These are phyloP conservation scores for Ulmus americana DNA, from an alignment of 331 rosid genomes.

Conservation along the genomic window DNA sequence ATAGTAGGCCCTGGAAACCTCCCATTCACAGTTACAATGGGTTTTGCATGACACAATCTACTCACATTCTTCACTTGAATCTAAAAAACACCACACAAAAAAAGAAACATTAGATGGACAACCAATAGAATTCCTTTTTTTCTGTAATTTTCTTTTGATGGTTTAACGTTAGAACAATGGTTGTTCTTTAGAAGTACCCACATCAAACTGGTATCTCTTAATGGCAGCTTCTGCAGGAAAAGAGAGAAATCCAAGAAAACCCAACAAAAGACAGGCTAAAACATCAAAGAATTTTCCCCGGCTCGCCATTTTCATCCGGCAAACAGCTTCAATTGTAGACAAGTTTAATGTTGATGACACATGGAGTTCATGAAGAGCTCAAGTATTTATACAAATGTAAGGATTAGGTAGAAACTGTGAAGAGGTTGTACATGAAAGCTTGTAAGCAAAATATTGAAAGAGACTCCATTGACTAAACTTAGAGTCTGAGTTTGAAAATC, in stretches of 20 bases:
- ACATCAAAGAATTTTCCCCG: neutral
- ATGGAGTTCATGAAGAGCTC: constrained; percentile 14
- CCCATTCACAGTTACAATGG: constrained; percentile 34
- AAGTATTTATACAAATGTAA: constrained; percentile 33
- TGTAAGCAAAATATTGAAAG: constrained; percentile 44
- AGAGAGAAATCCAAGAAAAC: constrained; percentile 3
- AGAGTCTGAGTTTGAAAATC: constrained; percentile 46
- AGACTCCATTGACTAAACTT: constrained; percentile 31
- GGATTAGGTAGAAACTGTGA: constrained; percentile 29
- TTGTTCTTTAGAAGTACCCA: neutral
- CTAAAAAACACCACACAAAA: constrained; percentile 5
- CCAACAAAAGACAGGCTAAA: neutral
- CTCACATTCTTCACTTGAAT: constrained; percentile 31
- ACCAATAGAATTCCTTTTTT: neutral
- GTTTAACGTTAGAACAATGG: neutral
- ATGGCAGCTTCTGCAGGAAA: constrained; percentile 25
- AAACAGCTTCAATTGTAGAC: neutral
- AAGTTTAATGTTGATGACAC: constrained; percentile 6
- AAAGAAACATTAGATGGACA: too few species aligned
- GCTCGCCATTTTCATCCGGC: neutral
- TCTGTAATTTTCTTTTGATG: neutral
- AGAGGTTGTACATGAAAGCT: constrained; percentile 40
- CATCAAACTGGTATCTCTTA: constrained; percentile 29
- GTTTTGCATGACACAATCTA: constrained; percentile 32
- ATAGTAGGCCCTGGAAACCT: constrained; percentile 36